Percentiles rank a stretch among this genome's conserved stretches.
Evolutionary conservation across 2,329 filamentous ascomycete genomes (phyloP).

Genomic region (Colletotrichum orbiculare): DNA sequence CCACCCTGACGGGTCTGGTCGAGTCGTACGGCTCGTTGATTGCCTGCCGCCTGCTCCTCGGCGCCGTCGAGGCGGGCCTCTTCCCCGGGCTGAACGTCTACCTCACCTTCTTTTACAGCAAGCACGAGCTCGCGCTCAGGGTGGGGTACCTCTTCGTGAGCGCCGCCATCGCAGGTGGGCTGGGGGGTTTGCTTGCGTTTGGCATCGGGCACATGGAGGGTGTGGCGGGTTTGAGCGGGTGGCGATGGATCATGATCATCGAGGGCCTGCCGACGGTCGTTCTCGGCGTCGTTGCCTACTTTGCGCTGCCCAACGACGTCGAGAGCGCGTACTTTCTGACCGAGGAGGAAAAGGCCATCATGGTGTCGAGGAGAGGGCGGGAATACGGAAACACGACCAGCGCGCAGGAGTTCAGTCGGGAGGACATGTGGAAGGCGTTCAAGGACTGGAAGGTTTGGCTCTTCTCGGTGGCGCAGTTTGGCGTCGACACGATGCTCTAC

Average conservation of each 20-base stretch:
- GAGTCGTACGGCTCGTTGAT: constrained; percentile 73
- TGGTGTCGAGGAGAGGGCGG: constrained; percentile 42
- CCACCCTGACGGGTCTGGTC: constrained; percentile 76
- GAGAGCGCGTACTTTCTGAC: constrained; percentile 40
- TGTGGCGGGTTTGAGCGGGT: constrained; percentile 70
- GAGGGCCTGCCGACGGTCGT: constrained; percentile 60
- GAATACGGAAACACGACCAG: constrained; percentile 61
- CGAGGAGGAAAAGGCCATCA: constrained; percentile 48
- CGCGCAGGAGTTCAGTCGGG: constrained; percentile 60
- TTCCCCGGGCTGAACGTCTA: constrained; percentile 78
- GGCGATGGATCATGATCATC: constrained; percentile 78
- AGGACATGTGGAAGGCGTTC: constrained; percentile 74
- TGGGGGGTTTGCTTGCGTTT: constrained; percentile 79
- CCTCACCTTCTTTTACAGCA: constrained; percentile 81
- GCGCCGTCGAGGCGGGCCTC: constrained; percentile 74
- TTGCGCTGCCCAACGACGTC: constrained; percentile 64
- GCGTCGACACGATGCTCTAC: constrained; percentile 81
- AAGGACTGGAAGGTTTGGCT: constrained; percentile 81
- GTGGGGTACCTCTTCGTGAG: constrained; percentile 80
- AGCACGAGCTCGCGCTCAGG: constrained; percentile 76
- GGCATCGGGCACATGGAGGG: constrained; percentile 81
- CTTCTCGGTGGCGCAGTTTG: constrained; percentile 78
- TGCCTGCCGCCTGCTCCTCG: constrained; percentile 76
- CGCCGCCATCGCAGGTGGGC: constrained; percentile 76
- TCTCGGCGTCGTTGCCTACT: constrained; percentile 63